A percentile compares a stretch with the other conserved stretches of the same genome.
These are phyloP conservation scores for Lachnellula arida DNA, from an alignment of 2,329 filamentous ascomycete species.

Conservation along the genomic window DNA sequence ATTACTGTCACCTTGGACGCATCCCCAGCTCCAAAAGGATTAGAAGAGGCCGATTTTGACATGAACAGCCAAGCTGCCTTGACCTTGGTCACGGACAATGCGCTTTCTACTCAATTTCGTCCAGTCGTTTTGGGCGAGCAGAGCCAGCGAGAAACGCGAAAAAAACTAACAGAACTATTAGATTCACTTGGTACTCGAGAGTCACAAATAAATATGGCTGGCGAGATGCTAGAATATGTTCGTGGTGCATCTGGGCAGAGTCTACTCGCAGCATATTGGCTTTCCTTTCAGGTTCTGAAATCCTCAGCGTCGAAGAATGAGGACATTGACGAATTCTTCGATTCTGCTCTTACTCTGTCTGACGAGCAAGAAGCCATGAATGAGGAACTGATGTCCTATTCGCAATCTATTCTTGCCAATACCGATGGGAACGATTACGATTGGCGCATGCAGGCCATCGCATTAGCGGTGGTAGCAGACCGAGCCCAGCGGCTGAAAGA, in stretches of 20 bases:
- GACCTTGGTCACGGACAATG: conserved; percentile 20
- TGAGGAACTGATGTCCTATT: conserved; percentile 58
- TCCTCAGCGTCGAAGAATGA: conserved; percentile 46
- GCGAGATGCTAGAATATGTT: conserved; percentile 60
- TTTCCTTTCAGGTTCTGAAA: conserved; percentile 68
- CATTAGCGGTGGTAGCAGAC: conserved; percentile 74
- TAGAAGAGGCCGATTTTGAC: conserved; percentile 28
- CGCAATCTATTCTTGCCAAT: conserved; percentile 56
- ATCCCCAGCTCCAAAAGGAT: conserved; percentile 5
- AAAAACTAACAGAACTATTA: conserved; percentile 54
- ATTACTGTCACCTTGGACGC: conserved; percentile 41
- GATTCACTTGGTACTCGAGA: conserved; percentile 51
- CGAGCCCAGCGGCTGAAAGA: conserved; percentile 62
- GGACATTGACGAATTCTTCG: conserved; percentile 63
- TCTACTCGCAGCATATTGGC: conserved; percentile 72
- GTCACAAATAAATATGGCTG: conserved; percentile 55
- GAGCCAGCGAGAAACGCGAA: conserved; percentile 59
- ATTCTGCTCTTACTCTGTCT: conserved; percentile 41
- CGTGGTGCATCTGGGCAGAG: conserved; percentile 52
- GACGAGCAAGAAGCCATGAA: conserved; percentile 43
- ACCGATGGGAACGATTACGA: conserved; percentile 47
- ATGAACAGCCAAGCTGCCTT: conserved; percentile 28
- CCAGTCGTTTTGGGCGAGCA: conserved; percentile 59
- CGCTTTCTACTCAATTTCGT: conserved; percentile 41
- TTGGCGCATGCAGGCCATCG: conserved; percentile 72